Percentiles rank a stretch among this genome's conserved stretches.
Evolutionary conservation across 148 eudicot genomes (phyloP).

Genomic region (Vaccinium myrtillus): DNA sequence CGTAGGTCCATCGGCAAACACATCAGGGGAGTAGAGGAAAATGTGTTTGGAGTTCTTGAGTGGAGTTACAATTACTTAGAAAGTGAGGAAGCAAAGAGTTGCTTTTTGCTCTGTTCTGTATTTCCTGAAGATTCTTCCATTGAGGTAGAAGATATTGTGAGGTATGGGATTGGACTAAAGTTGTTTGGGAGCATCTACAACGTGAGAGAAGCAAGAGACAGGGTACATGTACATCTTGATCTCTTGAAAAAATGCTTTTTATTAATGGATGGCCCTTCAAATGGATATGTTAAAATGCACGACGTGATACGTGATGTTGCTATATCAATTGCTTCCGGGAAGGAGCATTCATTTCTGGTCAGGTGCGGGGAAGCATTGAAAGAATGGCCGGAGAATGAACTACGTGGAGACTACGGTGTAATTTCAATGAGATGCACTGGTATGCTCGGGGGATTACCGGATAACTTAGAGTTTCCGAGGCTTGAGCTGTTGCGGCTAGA

Average conservation of each 20-base stretch:
- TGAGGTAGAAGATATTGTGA: background rate
- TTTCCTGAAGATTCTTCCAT: slow-evolving; percentile 13
- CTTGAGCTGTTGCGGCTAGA: background rate
- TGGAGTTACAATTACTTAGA: background rate
- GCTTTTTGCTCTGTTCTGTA: slow-evolving; percentile 6
- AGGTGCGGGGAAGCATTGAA: background rate
- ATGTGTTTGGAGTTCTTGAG: background rate
- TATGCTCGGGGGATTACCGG: background rate
- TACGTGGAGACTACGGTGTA: background rate
- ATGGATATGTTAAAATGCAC: slow-evolving; percentile 8
- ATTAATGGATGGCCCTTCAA: background rate
- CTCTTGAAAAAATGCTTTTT: slow-evolving; percentile 7
- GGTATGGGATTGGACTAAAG: background rate
- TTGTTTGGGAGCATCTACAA: background rate
- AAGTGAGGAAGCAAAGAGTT: background rate
- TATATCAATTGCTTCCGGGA: slow-evolving; percentile 4
- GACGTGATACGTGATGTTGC: slow-evolving; percentile 16
- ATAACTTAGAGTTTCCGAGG: background rate
- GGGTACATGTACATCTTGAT: background rate
- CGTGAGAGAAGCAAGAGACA: background rate
- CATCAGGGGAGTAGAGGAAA: background rate
- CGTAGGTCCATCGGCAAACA: too few species aligned
- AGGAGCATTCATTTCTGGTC: background rate
- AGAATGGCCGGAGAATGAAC: background rate
- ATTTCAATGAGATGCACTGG: background rate